These are phyloP conservation scores for Fusarium humuli DNA, from an alignment of 2,329 filamentous ascomycete species.

Conservation along the genomic window DNA sequence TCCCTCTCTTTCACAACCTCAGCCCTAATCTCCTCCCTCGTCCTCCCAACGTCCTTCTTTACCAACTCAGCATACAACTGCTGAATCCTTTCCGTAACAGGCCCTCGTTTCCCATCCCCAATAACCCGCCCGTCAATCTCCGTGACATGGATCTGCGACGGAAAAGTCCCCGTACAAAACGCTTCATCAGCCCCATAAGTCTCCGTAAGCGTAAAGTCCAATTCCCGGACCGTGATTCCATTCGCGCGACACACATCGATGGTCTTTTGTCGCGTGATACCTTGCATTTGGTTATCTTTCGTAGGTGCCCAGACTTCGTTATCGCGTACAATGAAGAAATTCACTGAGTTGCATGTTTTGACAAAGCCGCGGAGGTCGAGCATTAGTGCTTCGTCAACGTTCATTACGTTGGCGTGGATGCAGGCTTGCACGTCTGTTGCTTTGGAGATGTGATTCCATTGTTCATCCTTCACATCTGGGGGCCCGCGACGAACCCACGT, in stretches of 20 bases:
- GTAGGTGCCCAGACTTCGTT: conserved; percentile 20
- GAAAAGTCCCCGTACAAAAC: background rate
- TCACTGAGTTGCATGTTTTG: conserved; percentile 17
- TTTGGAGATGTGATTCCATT: conserved; percentile 23
- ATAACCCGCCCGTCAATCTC: background rate
- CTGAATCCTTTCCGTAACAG: background rate
- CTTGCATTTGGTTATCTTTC: conserved; percentile 22
- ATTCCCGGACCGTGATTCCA: fast-evolving
- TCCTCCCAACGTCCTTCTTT: background rate
- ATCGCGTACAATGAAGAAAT: conserved; percentile 3
- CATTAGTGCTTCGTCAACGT: background rate
- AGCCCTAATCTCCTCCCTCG: background rate
- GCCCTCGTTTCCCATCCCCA: background rate
- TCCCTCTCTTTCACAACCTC: background rate
- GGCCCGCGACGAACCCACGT: conserved; percentile 1
- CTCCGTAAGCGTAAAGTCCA: background rate
- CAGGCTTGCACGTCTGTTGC: conserved; percentile 4
- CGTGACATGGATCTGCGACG: background rate
- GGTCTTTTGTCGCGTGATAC: background rate
- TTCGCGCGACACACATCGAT: background rate
- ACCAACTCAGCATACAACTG: background rate
- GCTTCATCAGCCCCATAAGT: conserved; percentile 6
- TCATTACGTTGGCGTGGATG: conserved; percentile 8
- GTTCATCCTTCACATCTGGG: conserved; percentile 7
- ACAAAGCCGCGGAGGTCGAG: background rate